Evolutionary conservation across 345 rosid genomes (phyloP).

Genomic region (Moricandia moricandioides): DNA sequence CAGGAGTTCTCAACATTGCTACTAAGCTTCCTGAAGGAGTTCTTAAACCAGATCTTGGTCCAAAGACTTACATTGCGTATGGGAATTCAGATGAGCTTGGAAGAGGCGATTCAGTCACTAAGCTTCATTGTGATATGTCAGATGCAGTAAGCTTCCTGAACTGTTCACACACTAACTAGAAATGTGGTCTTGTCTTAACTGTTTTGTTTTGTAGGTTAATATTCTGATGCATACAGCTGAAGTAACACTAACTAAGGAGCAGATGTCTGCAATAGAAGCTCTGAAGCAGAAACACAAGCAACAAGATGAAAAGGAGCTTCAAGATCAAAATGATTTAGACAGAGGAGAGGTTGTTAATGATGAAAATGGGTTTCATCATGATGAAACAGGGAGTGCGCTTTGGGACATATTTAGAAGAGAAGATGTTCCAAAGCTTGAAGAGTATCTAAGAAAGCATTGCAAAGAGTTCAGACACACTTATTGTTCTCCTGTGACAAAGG

Average conservation of each 20-base stretch:
- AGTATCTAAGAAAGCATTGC: constrained; percentile 63
- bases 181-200: neutral
- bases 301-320: constrained; percentile 60
- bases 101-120: constrained; percentile 94
- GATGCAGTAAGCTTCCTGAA: constrained; percentile 65
- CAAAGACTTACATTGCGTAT: constrained; percentile 91
- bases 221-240: constrained; percentile 78
- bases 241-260: constrained; percentile 49
- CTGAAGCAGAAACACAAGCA: constrained; percentile 58
- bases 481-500: constrained; percentile 68
- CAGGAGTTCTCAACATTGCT: constrained; percentile 82
- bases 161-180: neutral
- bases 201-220: constrained; percentile 52
- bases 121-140: constrained; percentile 90
- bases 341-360: constrained; percentile 10
- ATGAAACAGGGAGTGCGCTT: constrained; percentile 55
- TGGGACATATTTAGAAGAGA: constrained; percentile 96
- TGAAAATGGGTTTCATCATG: constrained; percentile 20
- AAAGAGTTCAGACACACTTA: constrained; percentile 77
- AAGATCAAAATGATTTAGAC: constrained; percentile 15
- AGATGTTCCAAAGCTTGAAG: constrained; percentile 76
- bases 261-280: constrained; percentile 42
- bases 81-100: constrained; percentile 80
- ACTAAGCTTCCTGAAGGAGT: constrained; percentile 60
- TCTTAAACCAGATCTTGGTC: constrained; percentile 91